These are phyloP conservation scores for Amanita phalloides DNA, from an alignment of 768 basidiomycete genomes.

Conservation along the genomic window DNA sequence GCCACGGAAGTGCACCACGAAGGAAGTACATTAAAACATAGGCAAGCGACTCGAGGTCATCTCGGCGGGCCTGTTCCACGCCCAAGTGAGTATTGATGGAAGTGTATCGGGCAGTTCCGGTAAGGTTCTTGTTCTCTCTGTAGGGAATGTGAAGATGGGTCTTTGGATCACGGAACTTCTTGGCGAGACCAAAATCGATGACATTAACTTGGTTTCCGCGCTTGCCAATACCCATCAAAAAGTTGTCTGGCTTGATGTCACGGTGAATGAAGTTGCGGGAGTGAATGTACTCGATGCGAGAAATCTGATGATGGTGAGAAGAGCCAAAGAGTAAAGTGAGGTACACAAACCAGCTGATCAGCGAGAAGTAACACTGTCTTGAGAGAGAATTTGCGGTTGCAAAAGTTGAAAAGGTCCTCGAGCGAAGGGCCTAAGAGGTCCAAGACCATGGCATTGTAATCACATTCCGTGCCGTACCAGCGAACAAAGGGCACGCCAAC, in stretches of 20 bases:
- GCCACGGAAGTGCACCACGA: slow-evolving; percentile 96
- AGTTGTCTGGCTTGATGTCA: slow-evolving; percentile 99
- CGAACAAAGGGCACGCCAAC: slow-evolving; percentile 98
- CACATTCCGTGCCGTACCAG: slow-evolving; percentile 93
- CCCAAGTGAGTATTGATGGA: slow-evolving; percentile 99
- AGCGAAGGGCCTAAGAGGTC: slow-evolving; percentile 91
- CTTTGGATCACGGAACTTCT: slow-evolving; percentile 99
- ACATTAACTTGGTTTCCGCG: slow-evolving; percentile 99
- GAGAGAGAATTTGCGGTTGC: slow-evolving; percentile 94
- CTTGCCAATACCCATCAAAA: slow-evolving; percentile 99
- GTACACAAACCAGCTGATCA: slow-evolving; percentile 75
- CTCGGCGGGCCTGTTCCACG: slow-evolving; percentile 95
- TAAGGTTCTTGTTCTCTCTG: slow-evolving; percentile 99
- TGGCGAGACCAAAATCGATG: slow-evolving; percentile 95
- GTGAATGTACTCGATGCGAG: slow-evolving; percentile 98
- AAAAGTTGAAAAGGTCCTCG: slow-evolving; percentile 89
- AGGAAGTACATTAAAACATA: slow-evolving; percentile 99
- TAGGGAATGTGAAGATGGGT: slow-evolving; percentile 99
- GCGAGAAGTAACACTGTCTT: slow-evolving; percentile 96
- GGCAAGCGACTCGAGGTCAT: slow-evolving; percentile 96
- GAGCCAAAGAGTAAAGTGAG: slow-evolving; percentile 12
- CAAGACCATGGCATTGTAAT: slow-evolving; percentile 99
- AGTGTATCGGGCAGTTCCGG: slow-evolving; percentile 97
- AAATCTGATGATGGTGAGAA: slow-evolving; percentile 51
- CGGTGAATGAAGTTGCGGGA: slow-evolving; percentile 97